Evolutionary conservation across 176 grass and related monocot species (phyloP).

Genomic region (Rhynchospora breviuscula): DNA sequence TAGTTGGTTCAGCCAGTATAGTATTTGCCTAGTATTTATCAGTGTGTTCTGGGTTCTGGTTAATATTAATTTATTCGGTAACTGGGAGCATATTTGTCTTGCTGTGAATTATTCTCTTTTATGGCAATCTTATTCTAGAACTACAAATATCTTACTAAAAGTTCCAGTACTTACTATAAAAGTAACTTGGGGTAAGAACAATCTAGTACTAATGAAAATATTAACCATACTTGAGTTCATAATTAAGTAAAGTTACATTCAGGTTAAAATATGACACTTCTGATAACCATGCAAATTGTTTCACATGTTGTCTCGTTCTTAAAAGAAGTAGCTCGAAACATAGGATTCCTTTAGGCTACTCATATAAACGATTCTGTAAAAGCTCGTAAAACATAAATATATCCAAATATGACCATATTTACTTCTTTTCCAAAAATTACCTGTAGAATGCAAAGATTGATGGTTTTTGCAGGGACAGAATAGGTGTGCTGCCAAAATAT

Average conservation of each 20-base stretch:
- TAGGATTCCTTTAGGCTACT: background rate
- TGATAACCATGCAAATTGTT: slow-evolving; percentile 8
- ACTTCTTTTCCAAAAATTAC: slow-evolving; percentile 25
- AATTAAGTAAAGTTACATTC: background rate
- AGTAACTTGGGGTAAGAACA: background rate
- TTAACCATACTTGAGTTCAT: background rate
- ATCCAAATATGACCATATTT: background rate
- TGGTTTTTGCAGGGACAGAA: slow-evolving; percentile 65
- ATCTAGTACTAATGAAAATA: background rate
- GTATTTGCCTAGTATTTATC: background rate
- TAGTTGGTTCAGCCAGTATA: background rate
- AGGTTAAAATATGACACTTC: background rate
- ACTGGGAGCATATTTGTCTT: background rate
- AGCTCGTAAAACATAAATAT: background rate
- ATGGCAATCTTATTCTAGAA: background rate
- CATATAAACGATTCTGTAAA: background rate
- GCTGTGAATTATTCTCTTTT: background rate
- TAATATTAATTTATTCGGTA: background rate
- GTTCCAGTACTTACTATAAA: background rate
- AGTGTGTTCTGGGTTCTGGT: background rate
- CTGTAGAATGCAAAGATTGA: slow-evolving; percentile 88
- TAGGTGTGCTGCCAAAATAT: slow-evolving; percentile 34
- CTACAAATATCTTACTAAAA: background rate
- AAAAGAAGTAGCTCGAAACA: background rate
- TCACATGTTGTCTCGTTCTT: background rate